Conservation (phyloP, 1,139 yeast genomes). For the Magnusiomyces sp. region DNA sequence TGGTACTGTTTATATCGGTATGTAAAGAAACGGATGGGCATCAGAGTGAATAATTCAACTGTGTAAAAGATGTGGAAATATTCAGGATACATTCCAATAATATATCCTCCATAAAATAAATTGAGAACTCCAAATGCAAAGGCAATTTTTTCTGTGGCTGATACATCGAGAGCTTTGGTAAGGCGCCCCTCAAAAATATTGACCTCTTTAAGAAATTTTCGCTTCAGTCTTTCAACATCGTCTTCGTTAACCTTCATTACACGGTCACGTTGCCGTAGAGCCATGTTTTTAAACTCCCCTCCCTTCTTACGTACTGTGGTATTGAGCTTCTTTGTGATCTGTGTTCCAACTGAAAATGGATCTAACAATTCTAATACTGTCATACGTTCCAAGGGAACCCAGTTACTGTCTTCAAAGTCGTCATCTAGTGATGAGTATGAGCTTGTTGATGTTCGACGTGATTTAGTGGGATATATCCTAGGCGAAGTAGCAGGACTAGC, state of each 20-base stretch:
- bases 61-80: slow-evolving; percentile 75
- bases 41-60: slow-evolving; percentile 46
- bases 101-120: slow-evolving; percentile 63
- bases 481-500: not conserved
- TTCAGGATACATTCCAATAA: slow-evolving; percentile 71
- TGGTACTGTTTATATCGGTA: slow-evolving; percentile 74
- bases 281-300: slow-evolving; percentile 25
- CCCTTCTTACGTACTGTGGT: slow-evolving; percentile 25
- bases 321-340: slow-evolving; percentile 24
- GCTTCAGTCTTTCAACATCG: slow-evolving; percentile 29
- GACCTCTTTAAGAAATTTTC: slow-evolving; percentile 33
- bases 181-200: slow-evolving; percentile 52
- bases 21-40: slow-evolving; percentile 81
- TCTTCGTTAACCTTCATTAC: slow-evolving; percentile 21
- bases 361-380: slow-evolving; percentile 30
- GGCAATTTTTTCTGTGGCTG: slow-evolving; percentile 71
- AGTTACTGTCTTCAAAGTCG: slow-evolving; percentile 8
- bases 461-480: not conserved
- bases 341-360: slow-evolving; percentile 28
- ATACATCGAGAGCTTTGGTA: slow-evolving; percentile 29
- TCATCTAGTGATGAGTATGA: slow-evolving; percentile 20
- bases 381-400: slow-evolving; percentile 23
- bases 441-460: slow-evolving; percentile 15
- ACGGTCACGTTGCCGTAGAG: slow-evolving; percentile 24
- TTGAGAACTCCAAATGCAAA: slow-evolving; percentile 66